These are phyloP conservation scores for Boletus eberwhitei DNA, from an alignment of 768 basidiomycete species.

Conservation along the genomic window DNA sequence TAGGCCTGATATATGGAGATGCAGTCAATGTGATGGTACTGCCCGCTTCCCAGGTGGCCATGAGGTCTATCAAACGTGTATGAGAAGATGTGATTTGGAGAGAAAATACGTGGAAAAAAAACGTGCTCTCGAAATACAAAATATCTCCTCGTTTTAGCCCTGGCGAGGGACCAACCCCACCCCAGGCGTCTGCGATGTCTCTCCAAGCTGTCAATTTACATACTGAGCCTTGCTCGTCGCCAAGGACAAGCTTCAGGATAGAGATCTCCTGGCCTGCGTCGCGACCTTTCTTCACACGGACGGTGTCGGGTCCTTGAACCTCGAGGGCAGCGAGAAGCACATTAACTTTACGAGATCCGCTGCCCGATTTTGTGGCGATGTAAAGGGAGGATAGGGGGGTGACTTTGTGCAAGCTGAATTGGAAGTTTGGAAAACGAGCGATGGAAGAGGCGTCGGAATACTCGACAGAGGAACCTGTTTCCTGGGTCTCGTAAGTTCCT, in stretches of 20 bases:
- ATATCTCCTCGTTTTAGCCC: slow-evolving; percentile 69
- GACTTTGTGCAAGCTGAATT: slow-evolving; percentile 64
- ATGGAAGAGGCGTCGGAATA: slow-evolving; percentile 72
- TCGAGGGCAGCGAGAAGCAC: slow-evolving; percentile 68
- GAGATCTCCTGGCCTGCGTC: slow-evolving; percentile 71
- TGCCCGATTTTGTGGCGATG: slow-evolving; percentile 28
- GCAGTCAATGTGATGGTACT: slow-evolving; percentile 56
- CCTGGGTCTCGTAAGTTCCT: slow-evolving; percentile 41
- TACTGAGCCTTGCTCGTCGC: slow-evolving; percentile 66
- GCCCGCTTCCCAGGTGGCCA: slow-evolving; percentile 42
- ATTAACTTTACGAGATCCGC: slow-evolving; percentile 48
- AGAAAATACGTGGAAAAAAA: slow-evolving; percentile 7
- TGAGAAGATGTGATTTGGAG: slow-evolving; percentile 14
- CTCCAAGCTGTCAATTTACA: slow-evolving; percentile 79
- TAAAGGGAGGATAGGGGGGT: slow-evolving; percentile 45
- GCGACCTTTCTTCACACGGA: slow-evolving; percentile 62
- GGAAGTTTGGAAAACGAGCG: slow-evolving; percentile 67
- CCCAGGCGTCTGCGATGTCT: slow-evolving; percentile 72
- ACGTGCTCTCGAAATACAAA: slow-evolving; percentile 65
- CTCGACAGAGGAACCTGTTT: slow-evolving; percentile 43
- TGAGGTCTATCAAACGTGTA: slow-evolving; percentile 45
- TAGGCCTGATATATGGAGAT: slow-evolving; percentile 63
- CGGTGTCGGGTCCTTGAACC: slow-evolving; percentile 70
- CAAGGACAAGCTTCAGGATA: slow-evolving; percentile 66
- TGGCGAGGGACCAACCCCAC: slow-evolving; percentile 39